Conservation (phyloP, 2,329 filamentous ascomycete species). For the Sporothrix brasiliensis region DNA sequence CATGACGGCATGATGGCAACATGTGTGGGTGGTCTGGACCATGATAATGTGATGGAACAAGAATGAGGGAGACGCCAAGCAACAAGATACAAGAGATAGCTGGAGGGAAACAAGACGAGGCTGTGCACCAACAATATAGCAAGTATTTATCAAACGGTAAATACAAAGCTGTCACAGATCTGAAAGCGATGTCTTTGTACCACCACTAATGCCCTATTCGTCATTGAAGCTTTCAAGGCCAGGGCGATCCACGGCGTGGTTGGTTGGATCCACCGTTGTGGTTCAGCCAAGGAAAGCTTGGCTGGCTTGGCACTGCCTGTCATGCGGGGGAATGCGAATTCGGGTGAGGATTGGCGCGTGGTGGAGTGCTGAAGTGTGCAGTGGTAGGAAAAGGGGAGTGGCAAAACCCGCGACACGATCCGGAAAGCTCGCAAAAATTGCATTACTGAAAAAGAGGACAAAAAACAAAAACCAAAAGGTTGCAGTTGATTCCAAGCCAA, state of each 20-base stretch:
- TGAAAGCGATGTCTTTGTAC: slow-evolving; percentile 17
- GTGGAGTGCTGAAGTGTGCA: not conserved
- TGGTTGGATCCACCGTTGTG: slow-evolving; percentile 30
- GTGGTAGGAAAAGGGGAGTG: slow-evolving; percentile 1
- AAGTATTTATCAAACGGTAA: too few relatives aligned
- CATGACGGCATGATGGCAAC: slow-evolving; percentile 3
- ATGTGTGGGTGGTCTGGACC: not conserved
- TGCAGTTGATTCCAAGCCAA: not conserved
- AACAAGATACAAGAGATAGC: not conserved
- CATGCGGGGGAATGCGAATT: slow-evolving; percentile 33
- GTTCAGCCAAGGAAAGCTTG: slow-evolving; percentile 36
- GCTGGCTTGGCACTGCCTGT: slow-evolving; percentile 35
- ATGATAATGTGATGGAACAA: not conserved
- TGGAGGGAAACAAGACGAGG: not conserved
- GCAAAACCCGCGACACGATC: slow-evolving; percentile 2
- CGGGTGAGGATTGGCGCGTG: slow-evolving; percentile 27
- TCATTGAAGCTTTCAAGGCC: slow-evolving; percentile 13
- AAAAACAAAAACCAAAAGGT: not conserved
- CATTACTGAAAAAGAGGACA: not conserved
- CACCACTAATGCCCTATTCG: slow-evolving; percentile 22
- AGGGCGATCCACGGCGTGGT: slow-evolving; percentile 17
- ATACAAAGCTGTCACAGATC: not conserved
- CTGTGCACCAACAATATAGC: not conserved
- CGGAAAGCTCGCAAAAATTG: not conserved
- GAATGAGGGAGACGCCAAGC: not conserved